Conservation (phyloP, 2,329 filamentous ascomycete species). For the Scedosporium boydii region DNA sequence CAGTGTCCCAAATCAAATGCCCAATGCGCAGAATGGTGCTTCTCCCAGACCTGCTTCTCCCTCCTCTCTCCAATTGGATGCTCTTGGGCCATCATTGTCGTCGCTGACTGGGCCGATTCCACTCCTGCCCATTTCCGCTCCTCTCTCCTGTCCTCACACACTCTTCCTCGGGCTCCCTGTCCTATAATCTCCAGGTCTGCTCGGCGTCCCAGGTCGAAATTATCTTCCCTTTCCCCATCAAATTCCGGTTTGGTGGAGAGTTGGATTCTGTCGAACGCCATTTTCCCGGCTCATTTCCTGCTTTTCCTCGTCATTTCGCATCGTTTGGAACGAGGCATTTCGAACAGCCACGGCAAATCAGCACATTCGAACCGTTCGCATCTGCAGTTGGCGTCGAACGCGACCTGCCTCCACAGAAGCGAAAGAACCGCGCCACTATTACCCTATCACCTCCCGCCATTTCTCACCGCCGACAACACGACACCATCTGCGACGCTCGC, state of each 20-base stretch:
- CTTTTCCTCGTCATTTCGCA: neutral
- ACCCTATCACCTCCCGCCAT: neutral
- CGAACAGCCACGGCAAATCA: neutral
- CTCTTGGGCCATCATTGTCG: neutral
- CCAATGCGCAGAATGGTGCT: neutral
- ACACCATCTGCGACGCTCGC: neutral
- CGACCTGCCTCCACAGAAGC: neutral
- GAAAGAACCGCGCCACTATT: neutral
- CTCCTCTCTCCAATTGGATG: neutral
- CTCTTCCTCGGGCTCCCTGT: neutral
- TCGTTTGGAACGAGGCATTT: neutral
- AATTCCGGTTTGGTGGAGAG: neutral
- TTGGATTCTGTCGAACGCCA: neutral
- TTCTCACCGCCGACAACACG: constrained; percentile 1
- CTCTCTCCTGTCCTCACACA: neutral
- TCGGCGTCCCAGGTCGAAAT: neutral
- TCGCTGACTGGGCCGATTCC: neutral
- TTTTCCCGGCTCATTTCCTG: neutral
- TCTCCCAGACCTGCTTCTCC: neutral
- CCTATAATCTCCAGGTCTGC: neutral
- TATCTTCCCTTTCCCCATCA: neutral
- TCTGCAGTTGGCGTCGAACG: neutral
- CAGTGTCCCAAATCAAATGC: neutral
- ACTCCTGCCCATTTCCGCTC: neutral
- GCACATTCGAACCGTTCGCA: neutral